Base-by-base conservation (phyloP, 768 basidiomycete genomes). In the Leccinum obscurum region DNA sequence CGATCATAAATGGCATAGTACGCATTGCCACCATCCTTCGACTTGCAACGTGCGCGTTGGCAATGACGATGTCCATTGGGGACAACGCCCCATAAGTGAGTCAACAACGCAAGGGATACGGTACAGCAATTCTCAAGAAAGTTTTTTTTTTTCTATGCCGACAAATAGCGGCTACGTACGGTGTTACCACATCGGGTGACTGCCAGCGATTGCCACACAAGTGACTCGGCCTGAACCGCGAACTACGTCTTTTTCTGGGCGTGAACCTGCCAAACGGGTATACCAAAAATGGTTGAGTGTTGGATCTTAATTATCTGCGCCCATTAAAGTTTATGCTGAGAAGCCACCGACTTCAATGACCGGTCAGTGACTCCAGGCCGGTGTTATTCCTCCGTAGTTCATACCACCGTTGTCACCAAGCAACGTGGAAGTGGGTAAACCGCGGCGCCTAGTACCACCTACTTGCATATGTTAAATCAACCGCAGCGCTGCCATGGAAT, bases 151-250 rank as follows among this genome's bases (percentile, higher is more conserved):
- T 55, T 49, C 24, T 6, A 56, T 60, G 48, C 59, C 34, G 55
- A 69, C 32, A 57, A 61, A 64, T 68, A 64, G 67, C 58, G 32
- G 32, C 34, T 67, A 69, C 62, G 62, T 66, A 70, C 57, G 37
- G 51, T 17, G 50, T 69, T 61, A 64, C 60, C 28, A 13, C 58
- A 67, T 65, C 48, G 51, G 52, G 57, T 52, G 44, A 62, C 7
- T 62, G 60, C 56, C 37, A 49, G 49, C 49, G 24, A 35, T 46
- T 46, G 20, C n/a, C 34, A 34, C 34, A 34, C 30, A 46, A 11
- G 20, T 20, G 44, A 46, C 44, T 61, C 15, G 37, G 60, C 17
- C 55, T 54, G 52, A 56, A 58, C n/a, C 39, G 28, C 44, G 50
- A 54, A 32, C 50, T 57, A 20, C 44, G 6, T 26, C 22, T 54